These are phyloP conservation scores for Porodaedalea pini DNA, from an alignment of 1,284 basidiomycete species.

Conservation along the genomic window DNA sequence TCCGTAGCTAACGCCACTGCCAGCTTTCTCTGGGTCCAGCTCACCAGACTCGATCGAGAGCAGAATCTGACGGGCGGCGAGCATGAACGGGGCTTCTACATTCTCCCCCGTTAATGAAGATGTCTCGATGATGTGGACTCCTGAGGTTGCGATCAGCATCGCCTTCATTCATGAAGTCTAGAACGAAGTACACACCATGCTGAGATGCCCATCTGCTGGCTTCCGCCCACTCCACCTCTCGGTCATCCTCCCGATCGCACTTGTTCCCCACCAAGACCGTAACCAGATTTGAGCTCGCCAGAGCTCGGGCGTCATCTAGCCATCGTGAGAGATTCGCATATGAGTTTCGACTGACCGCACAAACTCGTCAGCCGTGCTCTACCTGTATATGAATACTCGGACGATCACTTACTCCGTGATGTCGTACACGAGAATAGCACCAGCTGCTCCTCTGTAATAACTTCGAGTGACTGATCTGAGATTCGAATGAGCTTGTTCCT, in stretches of 20 bases:
- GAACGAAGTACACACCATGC: constrained; percentile 57
- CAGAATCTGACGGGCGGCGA: constrained; percentile 87
- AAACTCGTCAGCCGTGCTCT: constrained; percentile 21
- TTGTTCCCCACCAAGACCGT: constrained; percentile 95
- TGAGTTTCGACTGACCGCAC: constrained; percentile 60
- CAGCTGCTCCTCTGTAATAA: constrained; percentile 94
- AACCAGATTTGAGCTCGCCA: constrained; percentile 86
- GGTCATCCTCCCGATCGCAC: constrained; percentile 88
- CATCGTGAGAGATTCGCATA: constrained; percentile 82
- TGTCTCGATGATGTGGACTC: constrained; percentile 88
- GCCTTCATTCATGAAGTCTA: constrained; percentile 3
- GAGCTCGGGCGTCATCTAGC: constrained; percentile 87
- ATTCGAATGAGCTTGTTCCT: constrained; percentile 13
- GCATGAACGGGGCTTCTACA: constrained; percentile 88
- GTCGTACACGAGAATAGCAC: constrained; percentile 94
- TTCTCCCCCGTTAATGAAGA: constrained; percentile 93
- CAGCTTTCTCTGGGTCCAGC: constrained; percentile 90
- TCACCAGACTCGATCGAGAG: constrained; percentile 90
- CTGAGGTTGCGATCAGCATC: constrained; percentile 38
- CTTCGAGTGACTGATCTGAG: constrained; percentile 90
- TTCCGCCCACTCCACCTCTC: constrained; percentile 93
- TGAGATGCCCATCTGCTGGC: constrained; percentile 93
- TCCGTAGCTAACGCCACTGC: constrained; percentile 94
- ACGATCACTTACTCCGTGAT: constrained; percentile 75
- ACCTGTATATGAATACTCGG: not conserved